Base-by-base conservation (phyloP, 2,329 filamentous ascomycete genomes). In the Coniochaeta hoffmannii region DNA sequence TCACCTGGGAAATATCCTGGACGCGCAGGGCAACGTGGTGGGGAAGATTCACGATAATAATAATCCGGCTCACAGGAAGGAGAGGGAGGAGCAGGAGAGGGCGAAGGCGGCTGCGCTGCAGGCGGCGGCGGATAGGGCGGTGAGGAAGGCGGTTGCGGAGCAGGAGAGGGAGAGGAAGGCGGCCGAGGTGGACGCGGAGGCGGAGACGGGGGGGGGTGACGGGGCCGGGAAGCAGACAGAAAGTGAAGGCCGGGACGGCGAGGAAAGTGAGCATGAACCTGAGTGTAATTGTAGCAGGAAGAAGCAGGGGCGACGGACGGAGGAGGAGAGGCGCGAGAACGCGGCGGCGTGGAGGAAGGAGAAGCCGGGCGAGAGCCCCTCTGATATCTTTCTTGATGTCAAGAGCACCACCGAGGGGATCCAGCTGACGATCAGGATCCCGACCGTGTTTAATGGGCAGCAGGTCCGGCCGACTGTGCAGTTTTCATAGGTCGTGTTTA, bases 361-460 rank as follows among this genome's bases (percentile, higher is more conserved):
- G 55, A 66, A 68, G 2, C 65, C 67, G 3, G 65, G 64, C 4
- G 73, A 73, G 19, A 72, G 69, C 58, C 77, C 78, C 3, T 78
- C 78, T 1, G 79, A 82, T 62, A 75, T 82, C 28, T 82, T 78
- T 60, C 63, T 82, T 56, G 79, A 82, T 59, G 77, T 82, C 56
- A 80, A 79, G 65, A 81, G 78, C 32, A 82, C 79, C 4, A 78
- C 73, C 38, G 79, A 82, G 54, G 79, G 79, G 1, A 81, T 82
- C 61, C 79, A 82, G 65, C 65, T 82, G 54, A 80, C 76, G 26
- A 81, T 82, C 60, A 76, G 79, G 62, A 82, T 82, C 56, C 79
- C 79, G 24, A 82, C 78, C 1, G 75, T 80, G 26, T 81, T 82
- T 61, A 74, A 74, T 55, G 71, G 68, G 26, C 62, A 63, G 56